phyloP scores from a whole-genome alignment of 768 basidiomycete species.

The Candolleomyces eurysporus region DNA sequence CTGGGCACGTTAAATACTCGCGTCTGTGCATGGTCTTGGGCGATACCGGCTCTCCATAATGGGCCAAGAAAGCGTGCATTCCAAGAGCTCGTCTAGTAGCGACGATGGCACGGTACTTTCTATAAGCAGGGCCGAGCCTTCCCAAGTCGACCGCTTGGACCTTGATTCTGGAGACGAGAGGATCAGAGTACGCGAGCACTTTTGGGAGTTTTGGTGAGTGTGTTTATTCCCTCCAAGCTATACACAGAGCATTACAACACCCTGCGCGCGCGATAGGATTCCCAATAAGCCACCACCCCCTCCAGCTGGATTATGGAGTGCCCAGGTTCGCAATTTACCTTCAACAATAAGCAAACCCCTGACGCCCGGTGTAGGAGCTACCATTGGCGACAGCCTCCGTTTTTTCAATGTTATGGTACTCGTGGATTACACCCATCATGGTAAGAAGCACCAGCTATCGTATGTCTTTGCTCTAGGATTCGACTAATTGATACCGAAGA shows the following conservation, averaged over 20 bases:
- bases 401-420: conserved; percentile 58
- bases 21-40: not conserved
- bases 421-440: conserved; percentile 65
- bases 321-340: conserved; percentile 30
- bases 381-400: conserved; percentile 59
- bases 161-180: conserved; percentile 40
- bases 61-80: not conserved
- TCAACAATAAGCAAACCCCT: not conserved
- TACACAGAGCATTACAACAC: not conserved
- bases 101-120: not conserved
- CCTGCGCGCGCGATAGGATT: conserved; percentile 36
- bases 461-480: not conserved
- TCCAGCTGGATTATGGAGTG: conserved; percentile 54
- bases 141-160: conserved; percentile 24
- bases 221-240: not conserved
- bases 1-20: not conserved
- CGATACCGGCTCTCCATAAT: not conserved
- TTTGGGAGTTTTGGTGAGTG: conserved; percentile 57
- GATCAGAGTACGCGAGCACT: conserved; percentile 40
- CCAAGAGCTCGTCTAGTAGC: not conserved
- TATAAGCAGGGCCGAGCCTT: conserved; percentile 8
- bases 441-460: conserved; percentile 18
- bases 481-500: conserved; percentile 24
- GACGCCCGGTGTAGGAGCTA: conserved; percentile 34
- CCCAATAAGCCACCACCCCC: conserved; percentile 59